Base-by-base conservation (phyloP, 225 moss, liverwort and hornwort genomes). In the Sphagnum tenellum region DNA sequence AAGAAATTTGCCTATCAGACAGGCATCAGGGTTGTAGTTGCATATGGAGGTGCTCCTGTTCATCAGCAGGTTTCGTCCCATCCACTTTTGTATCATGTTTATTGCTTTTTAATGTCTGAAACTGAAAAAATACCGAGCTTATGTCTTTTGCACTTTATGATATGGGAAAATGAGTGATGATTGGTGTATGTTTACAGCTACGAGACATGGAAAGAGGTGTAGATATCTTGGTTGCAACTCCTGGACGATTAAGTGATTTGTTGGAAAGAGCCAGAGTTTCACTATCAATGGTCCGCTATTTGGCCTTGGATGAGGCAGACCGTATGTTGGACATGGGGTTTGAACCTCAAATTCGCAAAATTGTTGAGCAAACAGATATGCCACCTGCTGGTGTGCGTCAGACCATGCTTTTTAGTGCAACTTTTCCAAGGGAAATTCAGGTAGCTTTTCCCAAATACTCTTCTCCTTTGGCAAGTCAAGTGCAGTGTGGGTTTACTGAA, bases 1-100 rank as follows among this genome's bases (percentile, higher is more conserved):
- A 96, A 96, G 77, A 96, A 96, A 80, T 96, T 96, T 52, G 92
- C 95, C 1, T 96, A 96, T 63, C 95, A 96, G 78, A 92, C 95
- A 7, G 95, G 95, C 52, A 96, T 96, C 55, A 73, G 88, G 73
- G 95, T 96, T 2, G 95, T 96, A 56, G 95, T 96, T 2, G 95
- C 95, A 3, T 96, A 96, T 48, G 95, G 92, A 49, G 95, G 95
- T 61, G 92, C 92, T 71, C 94, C 94, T 13, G 94, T 94, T 3
- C 89, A 94, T 3, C 78, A 79, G 51, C 94, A 94, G 91, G 94
- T 94, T 5, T 3, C 71, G 50, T 50, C 29, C 5, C 47, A 3
- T 29, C 29, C 29, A 29, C 29, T 29, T 29, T 29, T 29, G 29
- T 29, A 29, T 29, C 29, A 29, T 29, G 0, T 29, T 29, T 29